Evolutionary conservation across 345 rosid species (phyloP).

Genomic region (Populus davidiana): DNA sequence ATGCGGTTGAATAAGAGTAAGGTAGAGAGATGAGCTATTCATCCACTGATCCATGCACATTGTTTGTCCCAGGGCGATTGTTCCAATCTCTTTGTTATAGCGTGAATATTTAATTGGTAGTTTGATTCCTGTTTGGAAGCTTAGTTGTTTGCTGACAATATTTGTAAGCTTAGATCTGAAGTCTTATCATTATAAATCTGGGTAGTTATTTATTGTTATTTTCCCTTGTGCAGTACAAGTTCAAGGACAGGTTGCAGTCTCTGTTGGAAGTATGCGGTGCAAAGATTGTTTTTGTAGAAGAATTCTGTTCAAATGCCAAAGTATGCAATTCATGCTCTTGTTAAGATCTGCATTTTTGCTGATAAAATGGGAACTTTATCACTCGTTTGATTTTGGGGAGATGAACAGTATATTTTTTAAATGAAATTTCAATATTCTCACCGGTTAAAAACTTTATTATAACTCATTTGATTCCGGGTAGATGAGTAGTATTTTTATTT

Average conservation of each 20-base stretch:
- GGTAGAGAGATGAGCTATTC: too few relatives aligned
- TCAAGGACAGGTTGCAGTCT: slow-evolving; percentile 47
- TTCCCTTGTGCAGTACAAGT: slow-evolving; percentile 57
- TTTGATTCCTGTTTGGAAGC: background rate
- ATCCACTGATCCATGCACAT: too few relatives aligned
- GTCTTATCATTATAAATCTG: background rate
- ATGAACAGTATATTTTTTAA: too few relatives aligned
- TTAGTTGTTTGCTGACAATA: background rate
- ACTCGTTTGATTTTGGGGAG: too few relatives aligned
- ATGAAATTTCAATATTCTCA: too few relatives aligned
- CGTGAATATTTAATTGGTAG: background rate
- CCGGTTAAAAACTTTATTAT: too few relatives aligned
- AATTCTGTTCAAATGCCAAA: slow-evolving; percentile 60
- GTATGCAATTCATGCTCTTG: slow-evolving; percentile 35
- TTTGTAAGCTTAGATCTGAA: background rate
- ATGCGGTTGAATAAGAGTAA: too few relatives aligned
- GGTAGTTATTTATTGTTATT: slow-evolving; percentile 2
- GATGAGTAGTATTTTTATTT: too few relatives aligned
- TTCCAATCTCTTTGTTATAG: background rate
- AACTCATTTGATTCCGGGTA: too few relatives aligned
- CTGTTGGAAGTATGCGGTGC: slow-evolving; percentile 59
- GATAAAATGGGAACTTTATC: too few relatives aligned
- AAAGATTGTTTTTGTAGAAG: slow-evolving; percentile 46
- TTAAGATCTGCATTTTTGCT: too few relatives aligned
- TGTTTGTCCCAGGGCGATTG: too few relatives aligned